Base-by-base conservation (phyloP, 345 rosid genomes). In the Diplotaxis tenuifolia region DNA sequence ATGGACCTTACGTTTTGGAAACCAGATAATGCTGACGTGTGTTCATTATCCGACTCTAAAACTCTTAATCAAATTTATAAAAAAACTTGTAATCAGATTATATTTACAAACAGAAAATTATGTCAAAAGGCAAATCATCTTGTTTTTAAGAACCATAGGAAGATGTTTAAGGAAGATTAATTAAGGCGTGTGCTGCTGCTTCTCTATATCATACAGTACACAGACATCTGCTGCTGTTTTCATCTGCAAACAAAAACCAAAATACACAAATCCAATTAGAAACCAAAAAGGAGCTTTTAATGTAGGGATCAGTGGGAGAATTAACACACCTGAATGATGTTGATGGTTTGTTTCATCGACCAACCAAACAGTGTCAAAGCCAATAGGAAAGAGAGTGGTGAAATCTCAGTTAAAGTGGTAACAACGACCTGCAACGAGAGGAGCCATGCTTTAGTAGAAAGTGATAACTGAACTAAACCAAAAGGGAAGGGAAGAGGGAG, bases 211-310 rank as follows among this genome's bases (percentile, higher is more conserved):
- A 71, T 85, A 81, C 68, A 89, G 87, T 74, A 91, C 96, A 68
- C 97, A 91, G 12, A 82, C 73, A 31, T 94, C 99, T n/a, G 99
- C 96, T 3, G 99, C 99, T 0, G 97, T 92, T 88, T 92, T 95
- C 96, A 92, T 80, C 99, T 95, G 91, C 62, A 50, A 72, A 18
- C 11, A 28, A 8, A 23, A 27, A 18, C 11, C 22, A 8, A 23
- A 27, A 7, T 4, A 12, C 12, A 14, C 56, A 58, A 52, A 12
- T 20, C 40, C 9, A 65, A 28, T 59, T 32, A 66, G 22, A 59
- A 58, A 67, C 60, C 60, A 55, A 31, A 50, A 59, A n/a, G 2
- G 4, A 40, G 50, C 21, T 16, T 47, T 47, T 16, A 40, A 12
- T 49, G 34, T 4, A 52, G 27, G 54, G 19, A 50, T 9, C 27